Base-by-base conservation (phyloP, 306 rosid species). In the Castanospermum australe region DNA sequence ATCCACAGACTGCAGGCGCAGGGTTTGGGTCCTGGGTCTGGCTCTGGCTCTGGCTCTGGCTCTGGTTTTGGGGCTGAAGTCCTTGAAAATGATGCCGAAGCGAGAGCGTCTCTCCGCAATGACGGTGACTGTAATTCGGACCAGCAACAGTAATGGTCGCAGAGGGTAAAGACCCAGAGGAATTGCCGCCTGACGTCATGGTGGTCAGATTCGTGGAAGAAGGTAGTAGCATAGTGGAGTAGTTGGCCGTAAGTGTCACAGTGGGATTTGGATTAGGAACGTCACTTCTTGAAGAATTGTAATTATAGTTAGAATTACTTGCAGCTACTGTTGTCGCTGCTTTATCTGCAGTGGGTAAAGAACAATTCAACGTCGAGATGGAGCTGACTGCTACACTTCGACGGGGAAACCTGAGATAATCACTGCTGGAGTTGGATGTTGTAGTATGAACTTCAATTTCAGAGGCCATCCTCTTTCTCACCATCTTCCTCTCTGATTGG, bases 381-480 rank as follows among this genome's bases (percentile, higher is more conserved):
- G 64, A 60, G 82, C 35, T 20, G 79, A 39, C 3, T 68, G 78
- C 18, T 62, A 54, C 30, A 50, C 81, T 66, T 44, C 93, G 83
- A 20, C 96, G 94, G 65, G 90, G 77, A 82, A 89, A 81, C 80
- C 91, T 83, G 12, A 60, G 52, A 25, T 77, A 78, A 61, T 80
- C 85, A 2, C 13, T 62, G 1, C 52, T 18, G 36, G 73, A 59
- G 63, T 52, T 60, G 71, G 35, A 1, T 25, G 85, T 25, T 42
- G 28, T 44, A 68, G 76, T 61, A 52, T 90, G 95, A 35, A 81
- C 81, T 62, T 91, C 99, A 87, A 93, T 87, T 78, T 95, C 99
- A 0, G 96, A 93, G 1, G 99, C 99, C 92, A 91, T 82, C 81
- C 99, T 90, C 75, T 95, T 95, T 76, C 98, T 83, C 64, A 89